Evolutionary conservation across 2,329 filamentous ascomycete genomes (phyloP).

Genomic region (Xylariaceae sp.): DNA sequence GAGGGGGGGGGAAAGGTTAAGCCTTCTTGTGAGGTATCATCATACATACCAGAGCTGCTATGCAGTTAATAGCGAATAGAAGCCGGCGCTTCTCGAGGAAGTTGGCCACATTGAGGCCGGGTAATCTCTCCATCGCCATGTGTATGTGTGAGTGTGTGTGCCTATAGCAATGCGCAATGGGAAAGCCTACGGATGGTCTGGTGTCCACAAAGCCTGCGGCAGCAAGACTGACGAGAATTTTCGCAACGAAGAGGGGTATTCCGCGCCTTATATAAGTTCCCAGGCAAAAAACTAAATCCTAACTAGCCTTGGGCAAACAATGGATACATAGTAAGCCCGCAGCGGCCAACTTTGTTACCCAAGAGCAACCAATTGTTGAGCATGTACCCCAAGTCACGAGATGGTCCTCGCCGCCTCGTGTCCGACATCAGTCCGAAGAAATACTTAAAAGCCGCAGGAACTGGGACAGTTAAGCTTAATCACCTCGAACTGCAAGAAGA

Average conservation of each 20-base stretch:
- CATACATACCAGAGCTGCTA: slow-evolving; percentile 54
- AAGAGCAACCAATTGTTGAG: no score
- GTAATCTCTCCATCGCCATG: slow-evolving; percentile 36
- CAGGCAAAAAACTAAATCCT: not conserved
- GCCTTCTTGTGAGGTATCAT: not conserved
- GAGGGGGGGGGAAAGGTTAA: not conserved
- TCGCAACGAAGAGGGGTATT: not conserved
- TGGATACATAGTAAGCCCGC: not conserved
- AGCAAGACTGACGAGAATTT: not conserved
- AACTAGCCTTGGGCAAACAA: not conserved
- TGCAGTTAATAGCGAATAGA: slow-evolving; percentile 55
- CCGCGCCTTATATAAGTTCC: not conserved
- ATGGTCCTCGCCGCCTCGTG: slow-evolving; percentile 19
- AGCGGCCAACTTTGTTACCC: slow-evolving; percentile 3
- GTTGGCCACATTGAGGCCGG: slow-evolving; percentile 38
- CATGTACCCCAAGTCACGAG: slow-evolving; percentile 6
- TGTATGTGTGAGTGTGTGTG: slow-evolving; percentile 1
- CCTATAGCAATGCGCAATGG: slow-evolving; percentile 5
- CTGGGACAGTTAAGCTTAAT: not conserved
- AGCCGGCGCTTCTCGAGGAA: slow-evolving; percentile 37
- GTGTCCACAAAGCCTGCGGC: not conserved
- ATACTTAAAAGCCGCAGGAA: not conserved
- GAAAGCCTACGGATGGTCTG: not conserved
- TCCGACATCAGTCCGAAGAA: slow-evolving; percentile 24
- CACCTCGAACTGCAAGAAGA: not conserved